These are phyloP conservation scores for Fusarium sp. DNA, from an alignment of 2,329 filamentous ascomycete genomes.

Conservation along the genomic window DNA sequence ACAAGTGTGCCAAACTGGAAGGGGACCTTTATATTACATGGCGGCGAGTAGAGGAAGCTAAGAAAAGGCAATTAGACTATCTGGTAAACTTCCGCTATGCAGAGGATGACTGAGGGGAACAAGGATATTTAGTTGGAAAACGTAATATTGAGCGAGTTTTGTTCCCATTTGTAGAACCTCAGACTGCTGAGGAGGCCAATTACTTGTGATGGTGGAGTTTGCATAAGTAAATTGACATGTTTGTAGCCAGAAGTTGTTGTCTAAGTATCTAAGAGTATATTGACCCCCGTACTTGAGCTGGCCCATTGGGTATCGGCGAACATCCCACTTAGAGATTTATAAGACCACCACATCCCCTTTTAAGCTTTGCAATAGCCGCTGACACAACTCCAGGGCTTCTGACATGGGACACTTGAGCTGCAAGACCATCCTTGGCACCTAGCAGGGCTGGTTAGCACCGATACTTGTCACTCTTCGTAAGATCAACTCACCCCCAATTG, in stretches of 20 bases:
- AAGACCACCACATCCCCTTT: too few relatives aligned
- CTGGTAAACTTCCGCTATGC: neutral
- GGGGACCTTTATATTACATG: neutral
- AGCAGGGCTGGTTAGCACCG: rapidly evolving
- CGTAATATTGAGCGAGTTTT: rapidly evolving
- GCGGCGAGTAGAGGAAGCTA: neutral
- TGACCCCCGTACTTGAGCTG: too few relatives aligned
- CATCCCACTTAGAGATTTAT: rapidly evolving
- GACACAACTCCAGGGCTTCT: neutral
- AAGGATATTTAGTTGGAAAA: rapidly evolving
- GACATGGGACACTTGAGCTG: neutral
- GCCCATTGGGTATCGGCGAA: too few relatives aligned
- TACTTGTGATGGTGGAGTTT: rapidly evolving
- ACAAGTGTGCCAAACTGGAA: rapidly evolving
- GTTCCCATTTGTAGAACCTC: rapidly evolving
- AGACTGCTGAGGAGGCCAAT: neutral
- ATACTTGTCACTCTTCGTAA: rapidly evolving
- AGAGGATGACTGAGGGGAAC: rapidly evolving
- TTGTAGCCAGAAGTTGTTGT: rapidly evolving
- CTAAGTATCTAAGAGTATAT: too few relatives aligned
- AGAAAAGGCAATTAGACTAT: neutral
- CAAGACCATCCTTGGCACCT: neutral
- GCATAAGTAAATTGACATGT: neutral
- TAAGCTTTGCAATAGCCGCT: neutral
- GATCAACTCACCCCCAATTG: neutral